Base-by-base conservation (phyloP, 495 filamentous ascomycete species). In the Penicillium canariense region DNA sequence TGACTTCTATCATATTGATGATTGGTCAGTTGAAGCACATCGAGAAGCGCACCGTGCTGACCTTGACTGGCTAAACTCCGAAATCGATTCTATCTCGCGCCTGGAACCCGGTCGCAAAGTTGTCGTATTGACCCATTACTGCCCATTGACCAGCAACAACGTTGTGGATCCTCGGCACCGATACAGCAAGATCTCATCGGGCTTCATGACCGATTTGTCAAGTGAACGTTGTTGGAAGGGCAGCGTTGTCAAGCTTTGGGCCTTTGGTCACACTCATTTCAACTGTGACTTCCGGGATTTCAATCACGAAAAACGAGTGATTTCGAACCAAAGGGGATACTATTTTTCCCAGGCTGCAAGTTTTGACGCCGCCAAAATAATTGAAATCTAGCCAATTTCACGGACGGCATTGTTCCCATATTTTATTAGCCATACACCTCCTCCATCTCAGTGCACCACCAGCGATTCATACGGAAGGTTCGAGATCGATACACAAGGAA, bases 201-300 rank as follows among this genome's bases (percentile, higher is more conserved):
- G 44, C 0, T 84, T 83, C 51, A 60, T 68, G 8, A 81, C 77
- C 0, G 79, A 83, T 59, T 49, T 83, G 25, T 65, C 59, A 7
- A 47, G 18, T 12, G 58, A 84, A 53, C 23, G 31, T 27, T 83
- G 81, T 48, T 85, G 72, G 72, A 66, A 48, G 22, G 75, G 68
- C 27, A 42, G 48, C 5, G 58, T 55, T 2, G 81, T 84, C 4
- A 67, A 64, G 36, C n/a, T 82, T 7, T 82, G 78, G 80, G 81
- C 74, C 11, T 84, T 80, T 64, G 79, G 79, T 1, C 79, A 84
- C 57, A 84, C 81, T 8, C 81, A 84, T 64, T 80, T 68, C 58
- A 82, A 79, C 54, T 74, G 68, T 55, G 69, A 74, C 54, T 80
- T 74, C 52, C 47, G 44, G 8, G 65, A 72, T 5, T 54, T 62